Evolutionary conservation across 225 moss, liverwort and hornwort species (phyloP).

Genomic region (Rhytidiadelphus loreus): DNA sequence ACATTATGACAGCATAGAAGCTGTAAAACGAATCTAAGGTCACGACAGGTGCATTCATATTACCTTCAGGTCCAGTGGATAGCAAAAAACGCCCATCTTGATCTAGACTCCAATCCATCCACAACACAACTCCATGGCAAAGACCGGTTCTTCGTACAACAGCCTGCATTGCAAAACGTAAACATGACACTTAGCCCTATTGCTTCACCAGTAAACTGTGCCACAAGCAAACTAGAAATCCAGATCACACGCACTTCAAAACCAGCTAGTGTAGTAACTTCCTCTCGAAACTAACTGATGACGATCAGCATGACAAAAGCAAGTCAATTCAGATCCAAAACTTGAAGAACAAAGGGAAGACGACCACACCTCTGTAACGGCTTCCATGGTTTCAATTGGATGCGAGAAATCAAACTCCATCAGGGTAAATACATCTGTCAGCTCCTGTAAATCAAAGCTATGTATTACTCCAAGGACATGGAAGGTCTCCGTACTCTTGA

Average conservation of each 20-base stretch:
- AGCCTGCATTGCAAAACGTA: neutral
- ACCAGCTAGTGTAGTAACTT: neutral
- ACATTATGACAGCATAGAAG: neutral
- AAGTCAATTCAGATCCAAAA: neutral
- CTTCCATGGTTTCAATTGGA: constrained; percentile 39
- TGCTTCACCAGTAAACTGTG: neutral
- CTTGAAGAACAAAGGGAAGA: neutral
- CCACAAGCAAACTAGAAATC: neutral
- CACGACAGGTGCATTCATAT: neutral
- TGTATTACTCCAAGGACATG: neutral
- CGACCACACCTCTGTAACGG: constrained; percentile 26
- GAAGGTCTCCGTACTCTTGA: neutral
- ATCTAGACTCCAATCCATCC: constrained; percentile 10
- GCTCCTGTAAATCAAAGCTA: constrained; percentile 34
- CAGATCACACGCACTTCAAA: neutral
- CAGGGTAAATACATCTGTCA: constrained; percentile 57
- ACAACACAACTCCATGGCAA: constrained; percentile 7
- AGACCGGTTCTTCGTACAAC: neutral
- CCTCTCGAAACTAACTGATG: neutral
- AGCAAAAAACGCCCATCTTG: constrained; percentile 13
- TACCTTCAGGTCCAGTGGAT: constrained; percentile 65
- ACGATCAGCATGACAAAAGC: neutral
- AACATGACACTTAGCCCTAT: neutral
- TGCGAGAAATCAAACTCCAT: constrained; percentile 64
- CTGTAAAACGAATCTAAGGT: neutral